Percentiles rank a stretch among this genome's conserved stretches.
phyloP scores from a whole-genome alignment of 2,329 filamentous ascomycete species.

The Fusarium sarcochroum region DNA sequence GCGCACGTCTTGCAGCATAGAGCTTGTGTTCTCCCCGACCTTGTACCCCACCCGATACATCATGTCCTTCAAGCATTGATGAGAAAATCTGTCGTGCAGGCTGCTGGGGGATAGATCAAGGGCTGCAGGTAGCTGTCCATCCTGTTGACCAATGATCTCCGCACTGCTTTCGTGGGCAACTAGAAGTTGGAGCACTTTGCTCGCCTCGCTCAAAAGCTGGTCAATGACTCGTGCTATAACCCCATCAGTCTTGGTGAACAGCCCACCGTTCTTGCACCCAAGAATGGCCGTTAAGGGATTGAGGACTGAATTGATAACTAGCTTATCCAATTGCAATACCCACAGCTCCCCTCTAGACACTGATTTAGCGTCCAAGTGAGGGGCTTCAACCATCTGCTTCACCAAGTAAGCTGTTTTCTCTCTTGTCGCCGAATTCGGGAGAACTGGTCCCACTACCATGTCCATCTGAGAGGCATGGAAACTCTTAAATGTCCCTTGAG shows the following conservation, averaged over 20 bases:
- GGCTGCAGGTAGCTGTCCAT: neutral
- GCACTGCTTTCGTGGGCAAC: constrained; percentile 69
- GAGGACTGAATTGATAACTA: constrained; percentile 84
- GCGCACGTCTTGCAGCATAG: constrained; percentile 72
- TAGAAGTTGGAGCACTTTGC: constrained; percentile 77
- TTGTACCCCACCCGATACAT: constrained; percentile 63
- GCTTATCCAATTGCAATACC: constrained; percentile 84
- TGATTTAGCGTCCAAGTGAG: constrained; percentile 58
- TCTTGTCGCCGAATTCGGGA: constrained; percentile 44
- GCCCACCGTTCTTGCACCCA: constrained; percentile 81
- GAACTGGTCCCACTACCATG: constrained; percentile 63
- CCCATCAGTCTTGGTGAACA: constrained; percentile 71
- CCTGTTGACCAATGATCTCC: constrained; percentile 53
- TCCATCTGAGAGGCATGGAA: constrained; percentile 66
- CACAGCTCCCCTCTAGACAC: constrained; percentile 63
- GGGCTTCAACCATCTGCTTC: constrained; percentile 58
- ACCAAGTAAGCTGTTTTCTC: constrained; percentile 56
- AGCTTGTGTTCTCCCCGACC: constrained; percentile 69
- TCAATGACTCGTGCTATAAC: constrained; percentile 73
- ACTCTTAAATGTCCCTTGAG: constrained; percentile 65
- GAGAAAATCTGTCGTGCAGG: constrained; percentile 60
- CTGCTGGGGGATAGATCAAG: constrained; percentile 33
- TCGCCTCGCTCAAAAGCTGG: constrained; percentile 80
- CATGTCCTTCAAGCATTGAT: constrained; percentile 58
- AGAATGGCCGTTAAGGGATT: constrained; percentile 89